Evolutionary conservation across 164 flowering plant genomes (phyloP).

Genomic region (Akebia trifoliata): DNA sequence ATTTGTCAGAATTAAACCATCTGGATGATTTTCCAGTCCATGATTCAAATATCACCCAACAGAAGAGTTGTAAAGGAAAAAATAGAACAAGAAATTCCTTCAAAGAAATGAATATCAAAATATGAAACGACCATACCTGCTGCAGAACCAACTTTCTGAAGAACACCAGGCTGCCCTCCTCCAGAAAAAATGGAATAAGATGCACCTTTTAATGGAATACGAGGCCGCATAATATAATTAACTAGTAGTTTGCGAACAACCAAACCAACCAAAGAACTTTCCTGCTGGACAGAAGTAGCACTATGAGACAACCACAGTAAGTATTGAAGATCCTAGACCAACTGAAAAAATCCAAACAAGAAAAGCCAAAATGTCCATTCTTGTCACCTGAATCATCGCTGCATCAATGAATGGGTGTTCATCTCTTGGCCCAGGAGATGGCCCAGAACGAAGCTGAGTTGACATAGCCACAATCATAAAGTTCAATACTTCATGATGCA

Average conservation of each 20-base stretch:
- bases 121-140: constrained; percentile 57
- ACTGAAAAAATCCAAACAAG: constrained; percentile 7
- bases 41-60: neutral
- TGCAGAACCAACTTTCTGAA: constrained; percentile 87
- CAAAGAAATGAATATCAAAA: constrained; percentile 1
- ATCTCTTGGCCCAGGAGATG: constrained; percentile 79
- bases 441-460: constrained; percentile 87
- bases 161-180: constrained; percentile 62
- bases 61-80: neutral
- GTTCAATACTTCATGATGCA: constrained; percentile 85
- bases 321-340: neutral
- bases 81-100: neutral
- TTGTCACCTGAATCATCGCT: constrained; percentile 74
- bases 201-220: constrained; percentile 36
- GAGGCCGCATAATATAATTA: constrained; percentile 60
- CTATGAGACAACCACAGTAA: constrained; percentile 6
- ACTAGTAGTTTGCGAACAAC: constrained; percentile 65
- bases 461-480: constrained; percentile 90
- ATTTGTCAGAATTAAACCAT: no score
- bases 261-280: constrained; percentile 49
- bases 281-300: constrained; percentile 43
- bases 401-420: constrained; percentile 89
- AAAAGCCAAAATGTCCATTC: constrained; percentile 6
- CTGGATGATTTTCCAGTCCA: no score
- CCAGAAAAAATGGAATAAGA: constrained; percentile 54